These are phyloP conservation scores for Phytophthora fragariaefolia DNA, from an alignment of 352 stramenopile species.

Conservation along the genomic window DNA sequence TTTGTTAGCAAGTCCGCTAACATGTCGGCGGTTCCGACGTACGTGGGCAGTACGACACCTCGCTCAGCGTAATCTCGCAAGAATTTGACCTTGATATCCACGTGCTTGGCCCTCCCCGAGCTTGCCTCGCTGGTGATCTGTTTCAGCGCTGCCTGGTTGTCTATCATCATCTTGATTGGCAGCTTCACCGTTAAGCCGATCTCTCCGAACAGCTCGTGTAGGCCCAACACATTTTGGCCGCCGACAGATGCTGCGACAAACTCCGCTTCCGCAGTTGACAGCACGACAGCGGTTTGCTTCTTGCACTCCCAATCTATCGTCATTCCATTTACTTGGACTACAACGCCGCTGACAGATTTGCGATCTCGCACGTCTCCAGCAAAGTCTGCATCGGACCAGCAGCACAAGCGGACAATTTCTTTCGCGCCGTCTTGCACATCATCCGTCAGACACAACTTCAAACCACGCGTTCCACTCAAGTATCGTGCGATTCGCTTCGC, in stretches of 20 bases:
- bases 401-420: background rate
- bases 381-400: conserved; percentile 14
- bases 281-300: conserved; percentile 20
- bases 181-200: background rate
- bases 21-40: conserved; percentile 7
- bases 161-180: conserved; percentile 6
- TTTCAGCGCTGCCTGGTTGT: conserved; percentile 20
- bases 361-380: conserved; percentile 1
- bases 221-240: conserved; percentile 6
- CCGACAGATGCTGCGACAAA: conserved; percentile 19
- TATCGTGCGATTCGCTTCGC: conserved; percentile 20
- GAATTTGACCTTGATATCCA: conserved; percentile 22
- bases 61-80: conserved; percentile 7
- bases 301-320: conserved; percentile 18
- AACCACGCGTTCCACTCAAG: conserved; percentile 1
- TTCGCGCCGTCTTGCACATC: background rate
- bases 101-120: conserved; percentile 11
- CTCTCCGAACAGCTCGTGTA: conserved; percentile 20
- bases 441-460: conserved; percentile 1
- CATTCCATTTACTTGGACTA: conserved; percentile 27
- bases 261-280: conserved; percentile 29
- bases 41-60: background rate
- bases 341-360: conserved; percentile 11
- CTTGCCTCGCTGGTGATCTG: conserved; percentile 22
- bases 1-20: conserved; percentile 22